phyloP scores from a whole-genome alignment of 441 rosid species.

The Viola pubescens region DNA sequence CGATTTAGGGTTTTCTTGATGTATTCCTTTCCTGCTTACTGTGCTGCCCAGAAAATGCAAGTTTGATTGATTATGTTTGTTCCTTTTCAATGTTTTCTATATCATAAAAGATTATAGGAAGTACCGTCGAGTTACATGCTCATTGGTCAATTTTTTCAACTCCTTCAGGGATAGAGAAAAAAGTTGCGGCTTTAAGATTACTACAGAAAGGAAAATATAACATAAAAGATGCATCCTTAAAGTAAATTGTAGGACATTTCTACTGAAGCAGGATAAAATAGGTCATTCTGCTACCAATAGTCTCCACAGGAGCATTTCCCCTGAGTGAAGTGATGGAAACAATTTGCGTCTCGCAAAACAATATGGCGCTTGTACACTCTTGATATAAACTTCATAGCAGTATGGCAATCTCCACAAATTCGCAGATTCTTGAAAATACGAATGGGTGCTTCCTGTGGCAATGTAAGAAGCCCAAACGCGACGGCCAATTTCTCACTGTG shows the following conservation, averaged over 20 bases:
- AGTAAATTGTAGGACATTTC: no score
- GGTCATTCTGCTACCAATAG: slow-evolving; percentile 53
- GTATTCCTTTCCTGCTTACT: slow-evolving; percentile 10
- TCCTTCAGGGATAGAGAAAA: background rate
- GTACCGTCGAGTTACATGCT: background rate
- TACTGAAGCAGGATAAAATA: background rate
- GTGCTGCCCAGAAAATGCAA: slow-evolving; percentile 5
- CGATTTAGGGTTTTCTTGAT: slow-evolving; percentile 13
- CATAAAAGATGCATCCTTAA: background rate
- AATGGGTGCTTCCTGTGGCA: slow-evolving; percentile 52
- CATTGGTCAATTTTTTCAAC: no score
- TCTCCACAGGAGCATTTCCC: slow-evolving; percentile 82
- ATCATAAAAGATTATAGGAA: background rate
- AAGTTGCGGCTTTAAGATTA: background rate
- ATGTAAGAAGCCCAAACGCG: slow-evolving; percentile 60
- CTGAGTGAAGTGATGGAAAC: slow-evolving; percentile 75
- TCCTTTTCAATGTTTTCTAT: background rate
- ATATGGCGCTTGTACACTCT: slow-evolving; percentile 49
- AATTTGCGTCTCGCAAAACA: slow-evolving; percentile 72
- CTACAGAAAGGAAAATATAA: background rate
- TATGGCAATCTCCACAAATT: slow-evolving; percentile 82
- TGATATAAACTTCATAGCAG: slow-evolving; percentile 61
- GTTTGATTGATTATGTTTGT: background rate
- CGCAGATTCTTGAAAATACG: slow-evolving; percentile 79
- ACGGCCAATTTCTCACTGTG: slow-evolving; percentile 84